Conservation (phyloP, 345 rosid genomes). For the Streptanthus diversifolius region DNA sequence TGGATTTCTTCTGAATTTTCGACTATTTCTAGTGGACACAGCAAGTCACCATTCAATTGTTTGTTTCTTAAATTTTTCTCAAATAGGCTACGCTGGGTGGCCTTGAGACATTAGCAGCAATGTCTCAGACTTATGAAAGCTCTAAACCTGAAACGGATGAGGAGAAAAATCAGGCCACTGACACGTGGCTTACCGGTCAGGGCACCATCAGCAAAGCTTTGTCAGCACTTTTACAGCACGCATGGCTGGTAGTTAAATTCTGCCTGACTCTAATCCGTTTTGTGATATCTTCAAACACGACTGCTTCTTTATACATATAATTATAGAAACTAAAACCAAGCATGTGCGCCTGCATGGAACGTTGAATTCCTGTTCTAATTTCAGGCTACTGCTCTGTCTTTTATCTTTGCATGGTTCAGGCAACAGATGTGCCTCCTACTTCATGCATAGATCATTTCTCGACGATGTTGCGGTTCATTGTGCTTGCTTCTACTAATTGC, state of each 20-base stretch:
- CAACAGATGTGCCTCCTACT: conserved; percentile 41
- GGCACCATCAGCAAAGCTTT: conserved; percentile 60
- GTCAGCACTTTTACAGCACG: conserved; percentile 64
- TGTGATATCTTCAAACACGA: conserved; percentile 1
- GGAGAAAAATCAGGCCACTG: conserved; percentile 38
- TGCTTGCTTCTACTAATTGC: conserved; percentile 52
- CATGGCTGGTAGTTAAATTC: conserved; percentile 51
- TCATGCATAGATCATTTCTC: conserved; percentile 69
- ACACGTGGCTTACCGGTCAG: conserved; percentile 52
- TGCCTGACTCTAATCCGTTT: conserved; percentile 22
- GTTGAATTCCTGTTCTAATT: conserved; percentile 16
- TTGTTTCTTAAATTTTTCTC: conserved; percentile 12
- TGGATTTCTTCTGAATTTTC: not conserved
- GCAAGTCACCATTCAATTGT: not conserved
- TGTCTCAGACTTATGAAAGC: conserved; percentile 69
- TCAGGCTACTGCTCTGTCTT: conserved; percentile 14
- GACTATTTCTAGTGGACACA: not conserved
- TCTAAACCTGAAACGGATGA: conserved; percentile 49
- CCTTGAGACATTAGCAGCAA: conserved; percentile 63
- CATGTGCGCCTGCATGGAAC: conserved; percentile 15
- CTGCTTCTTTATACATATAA: not conserved
- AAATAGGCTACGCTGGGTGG: conserved; percentile 65
- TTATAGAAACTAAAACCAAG: conserved; percentile 8
- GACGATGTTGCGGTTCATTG: conserved; percentile 51
- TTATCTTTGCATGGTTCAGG: conserved; percentile 40